A percentile compares a stretch with the other conserved stretches of the same genome.
Conservation (phyloP, 2,329 filamentous ascomycete genomes). For the Exophiala lecanii-corni region DNA sequence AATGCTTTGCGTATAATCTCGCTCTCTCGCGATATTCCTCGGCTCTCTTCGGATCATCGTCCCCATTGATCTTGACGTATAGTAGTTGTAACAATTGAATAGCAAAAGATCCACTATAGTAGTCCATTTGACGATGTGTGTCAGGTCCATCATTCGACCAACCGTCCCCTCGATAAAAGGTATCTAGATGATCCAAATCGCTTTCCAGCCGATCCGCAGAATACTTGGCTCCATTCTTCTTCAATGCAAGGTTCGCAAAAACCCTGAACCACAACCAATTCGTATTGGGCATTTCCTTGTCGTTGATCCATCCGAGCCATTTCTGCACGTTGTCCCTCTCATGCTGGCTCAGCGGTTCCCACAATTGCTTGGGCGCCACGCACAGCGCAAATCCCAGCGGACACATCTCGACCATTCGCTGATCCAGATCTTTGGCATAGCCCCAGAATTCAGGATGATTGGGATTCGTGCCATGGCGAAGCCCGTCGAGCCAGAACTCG, state of each 20-base stretch:
- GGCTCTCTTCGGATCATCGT: slow-evolving; percentile 60
- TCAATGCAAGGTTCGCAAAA: slow-evolving; percentile 73
- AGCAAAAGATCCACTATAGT: slow-evolving; percentile 77
- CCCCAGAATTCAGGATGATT: slow-evolving; percentile 71
- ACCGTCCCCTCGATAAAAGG: slow-evolving; percentile 74
- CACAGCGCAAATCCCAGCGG: slow-evolving; percentile 71
- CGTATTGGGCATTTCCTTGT: slow-evolving; percentile 64
- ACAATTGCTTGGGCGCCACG: slow-evolving; percentile 60
- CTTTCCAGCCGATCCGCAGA: slow-evolving; percentile 65
- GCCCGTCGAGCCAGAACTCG: slow-evolving; percentile 63
- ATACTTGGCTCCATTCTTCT: slow-evolving; percentile 68
- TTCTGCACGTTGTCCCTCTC: slow-evolving; percentile 63
- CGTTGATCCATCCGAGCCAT: slow-evolving; percentile 74
- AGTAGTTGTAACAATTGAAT: slow-evolving; percentile 76
- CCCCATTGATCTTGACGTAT: slow-evolving; percentile 66
- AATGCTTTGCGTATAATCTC: slow-evolving; percentile 62
- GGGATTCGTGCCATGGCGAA: slow-evolving; percentile 67
- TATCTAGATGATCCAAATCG: slow-evolving; percentile 73
- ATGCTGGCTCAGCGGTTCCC: slow-evolving; percentile 59
- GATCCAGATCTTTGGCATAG: slow-evolving; percentile 68
- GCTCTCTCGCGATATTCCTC: slow-evolving; percentile 67
- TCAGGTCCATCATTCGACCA: slow-evolving; percentile 80
- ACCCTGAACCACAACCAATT: slow-evolving; percentile 81
- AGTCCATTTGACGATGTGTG: slow-evolving; percentile 78
- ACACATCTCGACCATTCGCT: slow-evolving; percentile 82